Evolutionary conservation across 805 yeast genomes (phyloP), one percentile per base, ranked within the genome.

Genomic region (Nakazawaea ishiwadae): DNA sequence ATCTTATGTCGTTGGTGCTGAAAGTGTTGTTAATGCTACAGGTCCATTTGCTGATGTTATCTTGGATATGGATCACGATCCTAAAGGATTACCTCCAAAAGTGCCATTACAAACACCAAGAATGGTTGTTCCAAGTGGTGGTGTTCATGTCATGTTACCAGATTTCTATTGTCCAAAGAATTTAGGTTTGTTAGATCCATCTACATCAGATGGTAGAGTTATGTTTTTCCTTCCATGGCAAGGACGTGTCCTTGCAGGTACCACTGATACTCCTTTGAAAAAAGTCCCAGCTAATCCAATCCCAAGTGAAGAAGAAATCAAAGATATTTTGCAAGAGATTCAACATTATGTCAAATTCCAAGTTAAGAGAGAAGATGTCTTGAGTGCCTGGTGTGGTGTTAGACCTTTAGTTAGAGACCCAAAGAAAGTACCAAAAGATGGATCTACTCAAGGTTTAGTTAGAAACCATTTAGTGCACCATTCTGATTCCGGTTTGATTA

Each of bases 221-320:
- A 85, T 91, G 84, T 90, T 90, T 68, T 90, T 91, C 71, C 71
- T 90, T 62, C 98, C 98, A 52, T 90, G 97, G 97, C 96, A 89
- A 69, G 96, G 96, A 5, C 85, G 89, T 62, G 95, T 90, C 26
- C 72, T 90, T 50, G 96, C 96, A 44, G 98, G 98, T 60, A 90
- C 98, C 47, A 90, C 98, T 42, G 98, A 90, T 67, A 83, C 87
- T 39, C 95, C 96, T 33, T 65, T 83, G 66, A 76, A 75, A 48
- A 68, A 69, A 49, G 78, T 83, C 41, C 86, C 87, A 33, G 79
- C 71, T 51, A 78, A 74, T 55, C 97, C 97, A 43, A 74, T 79
- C 38, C 96, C 98, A 21, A 70, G 81, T 32, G 96, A 90, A 63
- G 84, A 80, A 48, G 97, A 90, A 56, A 88, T 90, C 50, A 79